Evolutionary conservation across 192 early-diverging fungal genomes (phyloP).

Genomic region (Coemansia sp.): DNA sequence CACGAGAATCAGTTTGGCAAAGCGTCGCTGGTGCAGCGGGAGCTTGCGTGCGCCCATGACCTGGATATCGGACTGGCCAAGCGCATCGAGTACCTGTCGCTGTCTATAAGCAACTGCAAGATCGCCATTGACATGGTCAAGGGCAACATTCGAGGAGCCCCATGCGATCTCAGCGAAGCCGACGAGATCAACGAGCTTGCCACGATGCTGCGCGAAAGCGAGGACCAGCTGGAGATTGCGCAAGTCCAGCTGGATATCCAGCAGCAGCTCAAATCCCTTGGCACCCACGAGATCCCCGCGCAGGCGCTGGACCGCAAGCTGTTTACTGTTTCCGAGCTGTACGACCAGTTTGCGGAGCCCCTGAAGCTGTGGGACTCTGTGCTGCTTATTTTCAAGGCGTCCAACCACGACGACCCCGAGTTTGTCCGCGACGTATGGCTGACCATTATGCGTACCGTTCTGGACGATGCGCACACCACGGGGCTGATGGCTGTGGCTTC

Average conservation of each 20-base stretch:
- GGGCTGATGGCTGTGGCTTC: conserved; percentile 32
- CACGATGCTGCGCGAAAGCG: conserved; percentile 52
- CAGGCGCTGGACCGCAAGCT: conserved; percentile 22
- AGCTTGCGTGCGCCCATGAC: conserved; percentile 47
- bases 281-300: conserved; percentile 14
- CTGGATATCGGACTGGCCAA: conserved; percentile 31
- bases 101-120: conserved; percentile 65
- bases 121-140: conserved; percentile 54
- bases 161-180: conserved; percentile 12
- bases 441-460: conserved; percentile 25
- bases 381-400: conserved; percentile 59
- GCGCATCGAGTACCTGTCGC: conserved; percentile 64
- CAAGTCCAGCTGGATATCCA: conserved; percentile 60
- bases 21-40: conserved; percentile 60
- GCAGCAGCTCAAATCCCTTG: conserved; percentile 19
- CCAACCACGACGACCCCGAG: conserved; percentile 54
- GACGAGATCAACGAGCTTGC: conserved; percentile 52
- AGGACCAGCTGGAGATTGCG: conserved; percentile 61
- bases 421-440: conserved; percentile 42
- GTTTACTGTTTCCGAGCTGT: conserved; percentile 51
- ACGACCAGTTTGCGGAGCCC: conserved; percentile 57
- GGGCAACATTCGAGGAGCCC: not conserved
- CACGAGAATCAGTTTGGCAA: conserved; percentile 57
- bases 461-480: conserved; percentile 28
- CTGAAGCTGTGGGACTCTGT: conserved; percentile 53